Evolutionary conservation across 2,329 filamentous ascomycete genomes (phyloP).

Genomic region (Alternaria infectoria): DNA sequence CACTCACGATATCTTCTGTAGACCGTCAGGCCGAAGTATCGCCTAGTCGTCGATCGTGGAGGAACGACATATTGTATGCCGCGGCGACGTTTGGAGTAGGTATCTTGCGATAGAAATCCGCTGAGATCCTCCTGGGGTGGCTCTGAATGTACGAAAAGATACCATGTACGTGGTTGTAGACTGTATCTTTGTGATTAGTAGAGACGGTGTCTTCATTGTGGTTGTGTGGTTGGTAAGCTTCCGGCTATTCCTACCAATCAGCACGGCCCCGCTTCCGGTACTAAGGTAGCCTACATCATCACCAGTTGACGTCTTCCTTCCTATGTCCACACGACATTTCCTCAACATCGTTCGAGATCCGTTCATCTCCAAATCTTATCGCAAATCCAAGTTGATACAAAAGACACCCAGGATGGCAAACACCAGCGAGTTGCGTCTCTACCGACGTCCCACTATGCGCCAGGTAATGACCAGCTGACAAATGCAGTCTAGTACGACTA

Average conservation of each 20-base stretch:
- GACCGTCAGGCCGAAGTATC: not conserved
- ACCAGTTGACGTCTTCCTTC: not conserved
- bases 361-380: rapidly evolving
- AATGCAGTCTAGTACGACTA: slow-evolving; percentile 48
- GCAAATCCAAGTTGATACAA: too few relatives aligned
- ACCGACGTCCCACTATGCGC: not conserved
- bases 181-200: not conserved
- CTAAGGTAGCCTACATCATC: slow-evolving; percentile 7
- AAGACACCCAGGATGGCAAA: not conserved
- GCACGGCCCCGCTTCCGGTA: slow-evolving; percentile 2
- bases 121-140: not conserved
- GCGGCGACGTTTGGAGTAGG: rapidly evolving
- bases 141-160: not conserved
- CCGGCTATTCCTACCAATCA: slow-evolving; percentile 11
- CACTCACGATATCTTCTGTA: not conserved
- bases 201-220: not conserved
- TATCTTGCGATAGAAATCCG: rapidly evolving
- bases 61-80: not conserved
- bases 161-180: not conserved
- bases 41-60: not conserved
- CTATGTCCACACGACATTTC: not conserved
- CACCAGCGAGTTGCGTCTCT: slow-evolving; percentile 2
- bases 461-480: not conserved
- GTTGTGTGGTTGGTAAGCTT: slow-evolving; percentile 2
- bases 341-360: rapidly evolving